Evolutionary conservation across 805 yeast species (phyloP).

Genomic region (Sugiyamaella floridensis): DNA sequence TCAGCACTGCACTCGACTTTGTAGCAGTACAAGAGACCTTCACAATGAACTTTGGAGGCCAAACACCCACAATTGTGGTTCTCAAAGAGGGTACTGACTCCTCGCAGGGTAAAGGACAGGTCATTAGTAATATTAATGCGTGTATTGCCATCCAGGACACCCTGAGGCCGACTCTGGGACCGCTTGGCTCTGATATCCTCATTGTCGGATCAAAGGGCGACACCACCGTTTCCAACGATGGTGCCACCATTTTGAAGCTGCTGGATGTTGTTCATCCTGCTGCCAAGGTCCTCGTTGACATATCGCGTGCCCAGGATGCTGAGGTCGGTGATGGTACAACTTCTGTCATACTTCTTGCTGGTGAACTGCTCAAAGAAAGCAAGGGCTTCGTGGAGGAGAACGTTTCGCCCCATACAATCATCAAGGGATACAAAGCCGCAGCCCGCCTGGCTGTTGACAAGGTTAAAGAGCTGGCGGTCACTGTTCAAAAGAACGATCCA

Average conservation of each 20-base stretch:
- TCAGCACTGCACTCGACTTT: not conserved
- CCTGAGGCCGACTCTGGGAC: constrained; percentile 90
- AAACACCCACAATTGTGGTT: constrained; percentile 97
- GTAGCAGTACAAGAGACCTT: not conserved
- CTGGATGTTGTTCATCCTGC: constrained; percentile 98
- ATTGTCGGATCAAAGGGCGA: constrained; percentile 76
- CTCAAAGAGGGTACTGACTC: constrained; percentile 97
- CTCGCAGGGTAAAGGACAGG: constrained; percentile 95
- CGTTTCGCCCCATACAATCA: constrained; percentile 80
- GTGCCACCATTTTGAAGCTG: constrained; percentile 89
- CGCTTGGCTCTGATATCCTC: constrained; percentile 92
- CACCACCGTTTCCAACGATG: constrained; percentile 96
- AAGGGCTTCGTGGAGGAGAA: constrained; percentile 93
- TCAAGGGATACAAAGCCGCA: constrained; percentile 83
- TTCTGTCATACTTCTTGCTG: constrained; percentile 83
- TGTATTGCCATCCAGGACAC: constrained; percentile 97
- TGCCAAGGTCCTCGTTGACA: constrained; percentile 90
- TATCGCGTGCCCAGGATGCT: constrained; percentile 94
- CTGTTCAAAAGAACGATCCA: constrained; percentile 48
- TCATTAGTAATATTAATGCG: constrained; percentile 91
- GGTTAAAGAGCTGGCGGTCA: constrained; percentile 68
- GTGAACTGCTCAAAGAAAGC: constrained; percentile 86
- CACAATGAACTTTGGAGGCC: constrained; percentile 78
- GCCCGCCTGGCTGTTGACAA: constrained; percentile 66
- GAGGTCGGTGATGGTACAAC: constrained; percentile 99